These are phyloP conservation scores for Priceomyces medius DNA, from an alignment of 805 yeast species.

Conservation along the genomic window DNA sequence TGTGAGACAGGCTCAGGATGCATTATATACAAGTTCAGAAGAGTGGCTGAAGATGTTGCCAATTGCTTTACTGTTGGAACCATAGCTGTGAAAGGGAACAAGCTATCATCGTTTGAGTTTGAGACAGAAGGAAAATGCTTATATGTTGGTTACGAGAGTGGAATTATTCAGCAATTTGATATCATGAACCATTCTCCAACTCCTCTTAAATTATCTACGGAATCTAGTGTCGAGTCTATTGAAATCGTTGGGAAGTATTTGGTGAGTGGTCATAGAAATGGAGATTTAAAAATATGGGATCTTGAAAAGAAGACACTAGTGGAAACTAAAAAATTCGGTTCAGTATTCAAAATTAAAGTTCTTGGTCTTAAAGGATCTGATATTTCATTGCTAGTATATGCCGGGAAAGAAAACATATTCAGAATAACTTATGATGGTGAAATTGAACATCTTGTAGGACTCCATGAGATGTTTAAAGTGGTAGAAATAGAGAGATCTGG, in stretches of 20 bases:
- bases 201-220: constrained; percentile 1
- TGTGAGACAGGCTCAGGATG: constrained; percentile 71
- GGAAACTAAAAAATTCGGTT: neutral
- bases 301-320: neutral
- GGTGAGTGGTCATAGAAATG: constrained; percentile 21
- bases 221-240: constrained; percentile 15
- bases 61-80: constrained; percentile 14
- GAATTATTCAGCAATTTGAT: constrained; percentile 26
- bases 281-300: constrained; percentile 16
- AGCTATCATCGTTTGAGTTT: constrained; percentile 31
- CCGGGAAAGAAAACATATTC: constrained; percentile 27
- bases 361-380: constrained; percentile 1
- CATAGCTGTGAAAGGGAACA: constrained; percentile 2
- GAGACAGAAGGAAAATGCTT: constrained; percentile 48
- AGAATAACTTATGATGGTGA: constrained; percentile 10
- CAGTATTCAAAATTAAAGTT: constrained; percentile 3
- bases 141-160: constrained; percentile 44
- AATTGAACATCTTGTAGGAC: constrained; percentile 20
- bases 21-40: constrained; percentile 35
- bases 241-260: constrained; percentile 9
- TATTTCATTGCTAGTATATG: constrained; percentile 13
- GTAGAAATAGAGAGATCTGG: constrained; percentile 11
- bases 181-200: constrained; percentile 18
- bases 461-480: constrained; percentile 22
- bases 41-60: constrained; percentile 20